Conservation (phyloP, 805 yeast genomes). For the Schwanniomyces occidentalis region DNA sequence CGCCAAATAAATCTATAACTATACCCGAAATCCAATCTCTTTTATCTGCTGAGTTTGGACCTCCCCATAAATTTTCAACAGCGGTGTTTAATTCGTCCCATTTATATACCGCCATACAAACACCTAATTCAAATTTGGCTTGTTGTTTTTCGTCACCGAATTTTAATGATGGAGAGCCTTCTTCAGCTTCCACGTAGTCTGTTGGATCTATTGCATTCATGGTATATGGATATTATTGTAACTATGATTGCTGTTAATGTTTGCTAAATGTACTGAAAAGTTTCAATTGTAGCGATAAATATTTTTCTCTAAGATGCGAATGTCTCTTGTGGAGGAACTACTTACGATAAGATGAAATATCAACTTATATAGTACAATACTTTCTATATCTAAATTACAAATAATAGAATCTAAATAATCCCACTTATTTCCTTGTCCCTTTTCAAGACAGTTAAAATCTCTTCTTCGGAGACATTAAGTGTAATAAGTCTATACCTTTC, state of each 20-base stretch:
- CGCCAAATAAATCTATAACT: slow-evolving; percentile 74
- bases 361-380: no score
- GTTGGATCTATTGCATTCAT: slow-evolving; percentile 42
- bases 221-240: no score
- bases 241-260: no score
- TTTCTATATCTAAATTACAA: not conserved
- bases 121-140: slow-evolving; percentile 88
- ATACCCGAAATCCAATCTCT: slow-evolving; percentile 93
- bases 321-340: no score
- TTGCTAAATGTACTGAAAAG: no score
- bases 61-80: slow-evolving; percentile 94
- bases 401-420: not conserved
- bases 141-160: slow-evolving; percentile 66
- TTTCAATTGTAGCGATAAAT: no score
- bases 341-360: no score
- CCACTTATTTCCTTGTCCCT: slow-evolving; percentile 41
- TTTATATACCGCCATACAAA: slow-evolving; percentile 81
- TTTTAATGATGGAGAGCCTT: slow-evolving; percentile 35
- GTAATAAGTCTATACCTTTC: slow-evolving; percentile 67
- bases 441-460: slow-evolving; percentile 58
- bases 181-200: slow-evolving; percentile 56
- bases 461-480: slow-evolving; percentile 70
- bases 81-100: slow-evolving; percentile 92
- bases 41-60: slow-evolving; percentile 84
- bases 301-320: no score